Conservation (phyloP, 2,329 filamentous ascomycete species). For the Venturia nashicola region DNA sequence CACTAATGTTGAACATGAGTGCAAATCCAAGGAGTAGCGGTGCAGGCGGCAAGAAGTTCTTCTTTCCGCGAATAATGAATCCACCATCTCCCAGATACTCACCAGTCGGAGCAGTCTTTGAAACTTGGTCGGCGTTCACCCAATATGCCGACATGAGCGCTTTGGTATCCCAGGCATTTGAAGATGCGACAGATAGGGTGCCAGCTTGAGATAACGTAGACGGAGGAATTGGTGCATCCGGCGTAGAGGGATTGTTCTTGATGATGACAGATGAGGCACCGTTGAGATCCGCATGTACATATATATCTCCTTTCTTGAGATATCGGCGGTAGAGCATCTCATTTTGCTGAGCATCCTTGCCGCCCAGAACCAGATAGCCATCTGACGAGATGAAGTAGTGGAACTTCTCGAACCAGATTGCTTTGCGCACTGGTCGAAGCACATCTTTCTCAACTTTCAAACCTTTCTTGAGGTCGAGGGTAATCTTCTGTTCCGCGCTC, state of each 20-base stretch:
- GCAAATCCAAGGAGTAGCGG: conserved; percentile 81
- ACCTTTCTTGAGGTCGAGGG: conserved; percentile 71
- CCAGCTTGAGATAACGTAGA: conserved; percentile 87
- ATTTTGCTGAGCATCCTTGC: conserved; percentile 78
- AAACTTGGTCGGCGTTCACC: conserved; percentile 82
- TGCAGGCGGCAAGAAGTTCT: conserved; percentile 81
- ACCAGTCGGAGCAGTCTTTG: conserved; percentile 67
- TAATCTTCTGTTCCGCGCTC: conserved; percentile 80
- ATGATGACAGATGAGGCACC: conserved; percentile 79
- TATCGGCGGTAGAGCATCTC: conserved; percentile 85
- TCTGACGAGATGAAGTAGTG: conserved; percentile 91
- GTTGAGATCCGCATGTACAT: conserved; percentile 79
- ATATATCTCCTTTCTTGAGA: conserved; percentile 79
- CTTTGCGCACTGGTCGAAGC: conserved; percentile 68
- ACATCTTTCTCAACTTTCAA: conserved; percentile 87
- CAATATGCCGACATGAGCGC: conserved; percentile 94
- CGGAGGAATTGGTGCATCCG: conserved; percentile 79
- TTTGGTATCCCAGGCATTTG: conserved; percentile 90
- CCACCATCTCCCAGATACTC: conserved; percentile 68
- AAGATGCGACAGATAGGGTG: conserved; percentile 70
- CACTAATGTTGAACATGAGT: conserved; percentile 77
- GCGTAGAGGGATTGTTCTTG: conserved; percentile 69
- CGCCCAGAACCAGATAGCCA: conserved; percentile 82
- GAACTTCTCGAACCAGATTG: conserved; percentile 97
- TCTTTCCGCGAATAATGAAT: conserved; percentile 74